phyloP scores from a whole-genome alignment of 2,329 filamentous ascomycete species.

The Hypoxylon sp. region DNA sequence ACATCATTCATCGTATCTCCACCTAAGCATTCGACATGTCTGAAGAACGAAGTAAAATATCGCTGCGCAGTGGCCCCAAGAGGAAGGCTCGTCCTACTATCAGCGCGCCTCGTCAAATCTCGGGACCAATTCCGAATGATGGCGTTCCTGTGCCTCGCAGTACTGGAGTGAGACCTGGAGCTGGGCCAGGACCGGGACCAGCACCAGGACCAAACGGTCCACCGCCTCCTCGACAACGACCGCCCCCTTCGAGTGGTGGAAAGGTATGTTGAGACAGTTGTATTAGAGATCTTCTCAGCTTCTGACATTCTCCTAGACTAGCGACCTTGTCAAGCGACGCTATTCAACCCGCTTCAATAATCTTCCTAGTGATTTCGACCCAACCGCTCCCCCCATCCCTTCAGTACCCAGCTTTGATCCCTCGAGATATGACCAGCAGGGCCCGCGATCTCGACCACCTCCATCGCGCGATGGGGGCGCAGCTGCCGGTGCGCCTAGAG shows the following conservation, averaged over 20 bases:
- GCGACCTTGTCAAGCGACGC: conserved; percentile 90
- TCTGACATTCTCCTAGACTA: conserved; percentile 63
- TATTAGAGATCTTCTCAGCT: conserved; percentile 19
- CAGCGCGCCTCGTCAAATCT: conserved; percentile 73
- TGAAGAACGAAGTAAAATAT: conserved; percentile 72
- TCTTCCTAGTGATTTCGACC: conserved; percentile 75
- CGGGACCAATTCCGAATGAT: conserved; percentile 68
- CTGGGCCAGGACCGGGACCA: conserved; percentile 43
- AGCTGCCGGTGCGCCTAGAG: conserved; percentile 59
- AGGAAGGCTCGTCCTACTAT: conserved; percentile 72
- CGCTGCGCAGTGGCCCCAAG: conserved; percentile 71
- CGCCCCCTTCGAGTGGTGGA: conserved; percentile 65
- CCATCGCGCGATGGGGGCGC: conserved; percentile 64
- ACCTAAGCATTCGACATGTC: conserved; percentile 61
- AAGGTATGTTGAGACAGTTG: conserved; percentile 59
- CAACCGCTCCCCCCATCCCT: conserved; percentile 79
- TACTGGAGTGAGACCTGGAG: conserved; percentile 51
- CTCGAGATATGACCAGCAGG: conserved; percentile 65
- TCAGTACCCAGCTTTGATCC: conserved; percentile 67
- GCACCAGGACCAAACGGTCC: conserved; percentile 26
- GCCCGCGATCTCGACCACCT: conserved; percentile 60
- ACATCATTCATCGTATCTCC: conserved; percentile 1
- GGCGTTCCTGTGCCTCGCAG: conserved; percentile 55
- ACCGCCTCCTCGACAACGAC: conserved; percentile 54
- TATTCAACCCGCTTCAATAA: conserved; percentile 95